Evolutionary conservation across 495 filamentous ascomycete species (phyloP).

Genomic region (Xylaria castorea): DNA sequence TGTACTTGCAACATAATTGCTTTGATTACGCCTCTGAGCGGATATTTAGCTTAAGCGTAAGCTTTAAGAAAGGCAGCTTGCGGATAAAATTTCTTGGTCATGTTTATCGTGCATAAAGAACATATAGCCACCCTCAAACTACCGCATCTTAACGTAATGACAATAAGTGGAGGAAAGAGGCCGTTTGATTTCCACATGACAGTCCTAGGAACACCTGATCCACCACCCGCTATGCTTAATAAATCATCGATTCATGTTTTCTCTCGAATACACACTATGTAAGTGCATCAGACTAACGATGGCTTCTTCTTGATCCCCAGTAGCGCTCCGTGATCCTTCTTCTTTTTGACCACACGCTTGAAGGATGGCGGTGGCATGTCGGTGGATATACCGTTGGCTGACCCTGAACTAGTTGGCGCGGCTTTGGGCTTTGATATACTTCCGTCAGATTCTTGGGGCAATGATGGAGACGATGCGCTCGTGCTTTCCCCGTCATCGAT

Average conservation of each 20-base stretch:
- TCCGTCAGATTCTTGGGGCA: conserved; percentile 32
- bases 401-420: conserved; percentile 20
- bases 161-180: not conserved
- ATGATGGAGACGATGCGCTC: conserved; percentile 47
- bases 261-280: not conserved
- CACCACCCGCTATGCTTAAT: conserved; percentile 31
- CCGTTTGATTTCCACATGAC: not conserved
- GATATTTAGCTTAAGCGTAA: not conserved
- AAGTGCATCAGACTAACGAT: conserved; percentile 46
- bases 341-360: conserved; percentile 80
- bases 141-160: not conserved
- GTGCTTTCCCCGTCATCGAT: conserved; percentile 46
- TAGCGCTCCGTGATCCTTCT: conserved; percentile 73
- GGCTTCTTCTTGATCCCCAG: conserved; percentile 94
- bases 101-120: not conserved
- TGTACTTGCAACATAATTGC: not conserved
- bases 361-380: conserved; percentile 70
- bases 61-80: not conserved
- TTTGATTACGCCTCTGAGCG: not conserved
- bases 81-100: not conserved
- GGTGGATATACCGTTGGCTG: conserved; percentile 17
- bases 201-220: conserved; percentile 12
- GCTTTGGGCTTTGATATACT: not conserved
- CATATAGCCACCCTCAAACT: not conserved
- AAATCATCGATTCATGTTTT: not conserved